Conservation (phyloP, 169 alveolate species). For the Babesia ovis region DNA sequence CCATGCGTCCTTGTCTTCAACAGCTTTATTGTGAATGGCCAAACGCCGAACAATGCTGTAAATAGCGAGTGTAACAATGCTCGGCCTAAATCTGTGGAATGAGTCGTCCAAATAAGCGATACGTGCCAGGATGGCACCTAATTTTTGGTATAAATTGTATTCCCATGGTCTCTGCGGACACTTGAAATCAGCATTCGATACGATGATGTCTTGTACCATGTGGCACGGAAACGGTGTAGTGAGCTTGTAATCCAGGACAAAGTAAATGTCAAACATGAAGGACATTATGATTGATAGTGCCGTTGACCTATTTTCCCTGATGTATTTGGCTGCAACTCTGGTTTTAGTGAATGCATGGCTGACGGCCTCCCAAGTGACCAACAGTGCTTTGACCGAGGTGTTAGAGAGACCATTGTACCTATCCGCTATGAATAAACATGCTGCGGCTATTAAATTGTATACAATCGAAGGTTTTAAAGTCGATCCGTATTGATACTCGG, state of each 20-base stretch:
- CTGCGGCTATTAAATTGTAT: constrained; percentile 56
- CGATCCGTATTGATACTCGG: not conserved
- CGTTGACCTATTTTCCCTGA: constrained; percentile 16
- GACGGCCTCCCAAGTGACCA: constrained; percentile 37
- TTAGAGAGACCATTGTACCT: constrained; percentile 57
- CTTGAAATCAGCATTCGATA: constrained; percentile 42
- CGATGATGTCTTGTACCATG: constrained; percentile 55
- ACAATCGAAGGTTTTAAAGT: constrained; percentile 14
- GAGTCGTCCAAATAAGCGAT: constrained; percentile 65
- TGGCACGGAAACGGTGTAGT: constrained; percentile 57
- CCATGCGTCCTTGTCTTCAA: constrained; percentile 48
- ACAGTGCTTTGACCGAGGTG: constrained; percentile 42
- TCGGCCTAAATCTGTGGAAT: constrained; percentile 57
- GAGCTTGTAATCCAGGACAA: constrained; percentile 58
- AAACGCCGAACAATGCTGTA: constrained; percentile 42
- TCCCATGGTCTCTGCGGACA: constrained; percentile 47
- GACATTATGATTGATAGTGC: constrained; percentile 42
- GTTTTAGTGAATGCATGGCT: constrained; percentile 44
- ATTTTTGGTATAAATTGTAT: constrained; percentile 41
- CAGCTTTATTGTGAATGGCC: constrained; percentile 18
- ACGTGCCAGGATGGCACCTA: constrained; percentile 47
- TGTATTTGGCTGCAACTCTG: constrained; percentile 23
- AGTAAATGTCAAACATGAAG: constrained; percentile 54
- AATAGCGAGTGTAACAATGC: constrained; percentile 49
- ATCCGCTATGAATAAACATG: constrained; percentile 66